phyloP scores from a whole-genome alignment of 2,329 filamentous ascomycete genomes.

The Fusarium sambucinum region DNA sequence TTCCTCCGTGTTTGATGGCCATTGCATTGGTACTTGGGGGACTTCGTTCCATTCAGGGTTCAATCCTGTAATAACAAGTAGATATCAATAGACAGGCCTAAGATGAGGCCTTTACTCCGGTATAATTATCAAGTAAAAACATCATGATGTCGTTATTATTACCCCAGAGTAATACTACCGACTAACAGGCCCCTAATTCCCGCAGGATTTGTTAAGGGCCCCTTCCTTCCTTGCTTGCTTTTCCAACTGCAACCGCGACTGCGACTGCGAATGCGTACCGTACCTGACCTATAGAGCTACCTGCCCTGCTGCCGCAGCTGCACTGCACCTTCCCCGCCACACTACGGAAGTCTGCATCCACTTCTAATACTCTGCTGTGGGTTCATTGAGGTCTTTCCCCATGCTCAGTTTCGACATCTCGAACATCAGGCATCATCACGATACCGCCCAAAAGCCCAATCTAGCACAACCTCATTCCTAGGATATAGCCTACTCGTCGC shows the following conservation, averaged over 20 bases:
- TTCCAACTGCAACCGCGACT: not conserved
- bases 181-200: not conserved
- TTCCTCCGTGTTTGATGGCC: slow-evolving; percentile 28
- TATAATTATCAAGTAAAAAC: not conserved
- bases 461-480: slow-evolving; percentile 7
- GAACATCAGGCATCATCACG: slow-evolving; percentile 31
- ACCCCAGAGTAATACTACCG: slow-evolving; percentile 2
- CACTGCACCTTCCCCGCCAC: slow-evolving; percentile 39
- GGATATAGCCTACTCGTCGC: slow-evolving; percentile 10
- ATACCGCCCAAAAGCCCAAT: slow-evolving; percentile 24
- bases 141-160: not conserved
- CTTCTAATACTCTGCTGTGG: slow-evolving; percentile 17
- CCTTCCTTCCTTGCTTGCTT: slow-evolving; percentile 4
- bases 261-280: slow-evolving; percentile 11
- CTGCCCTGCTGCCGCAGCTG: slow-evolving; percentile 17
- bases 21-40: not conserved
- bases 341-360: slow-evolving; percentile 31
- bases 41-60: slow-evolving; percentile 21
- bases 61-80: not conserved
- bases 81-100: not conserved
- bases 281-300: slow-evolving; percentile 5
- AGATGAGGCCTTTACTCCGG: not conserved
- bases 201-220: not conserved
- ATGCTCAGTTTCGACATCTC: slow-evolving; percentile 25
- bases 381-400: slow-evolving; percentile 19